Evolutionary conservation across 208 protist species (phyloP).

Genomic region (Wallacemonas sp.): DNA sequence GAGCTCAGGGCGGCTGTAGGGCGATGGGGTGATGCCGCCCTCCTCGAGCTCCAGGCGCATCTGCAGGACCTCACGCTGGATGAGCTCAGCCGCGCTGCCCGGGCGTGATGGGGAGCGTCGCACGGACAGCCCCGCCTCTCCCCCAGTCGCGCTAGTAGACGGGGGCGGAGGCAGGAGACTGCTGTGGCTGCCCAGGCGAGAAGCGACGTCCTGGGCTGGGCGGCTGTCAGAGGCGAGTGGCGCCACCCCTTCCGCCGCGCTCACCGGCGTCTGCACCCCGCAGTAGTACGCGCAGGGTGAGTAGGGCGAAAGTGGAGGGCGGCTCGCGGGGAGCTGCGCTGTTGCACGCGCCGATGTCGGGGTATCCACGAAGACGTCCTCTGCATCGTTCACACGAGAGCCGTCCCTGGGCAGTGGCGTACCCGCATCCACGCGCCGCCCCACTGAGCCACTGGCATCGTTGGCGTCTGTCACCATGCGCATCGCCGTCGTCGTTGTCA

Average conservation of each 20-base stretch:
- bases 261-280: not conserved
- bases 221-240: not conserved
- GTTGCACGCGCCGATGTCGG: not conserved
- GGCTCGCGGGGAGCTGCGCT: not conserved
- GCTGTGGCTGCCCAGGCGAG: not conserved
- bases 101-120: constrained; percentile 4
- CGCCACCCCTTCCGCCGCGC: not conserved
- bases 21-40: too few relatives aligned
- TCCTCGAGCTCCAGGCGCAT: not conserved
- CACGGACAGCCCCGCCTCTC: too few relatives aligned
- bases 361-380: not conserved
- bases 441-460: not conserved
- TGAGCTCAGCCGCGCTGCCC: constrained; percentile 5
- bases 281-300: constrained; percentile 8
- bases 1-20: too few relatives aligned
- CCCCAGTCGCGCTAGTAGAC: too few relatives aligned
- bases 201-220: not conserved
- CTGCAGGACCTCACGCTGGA: constrained; percentile 11
- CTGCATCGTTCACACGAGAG: not conserved
- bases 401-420: not conserved
- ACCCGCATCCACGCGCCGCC: too few relatives aligned
- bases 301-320: constrained; percentile 6
- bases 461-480: not conserved
- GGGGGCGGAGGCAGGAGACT: too few relatives aligned
- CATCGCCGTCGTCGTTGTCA: not conserved